These are phyloP conservation scores for Exophiala mesophila DNA, from an alignment of 2,329 filamentous ascomycete species.

Conservation along the genomic window DNA sequence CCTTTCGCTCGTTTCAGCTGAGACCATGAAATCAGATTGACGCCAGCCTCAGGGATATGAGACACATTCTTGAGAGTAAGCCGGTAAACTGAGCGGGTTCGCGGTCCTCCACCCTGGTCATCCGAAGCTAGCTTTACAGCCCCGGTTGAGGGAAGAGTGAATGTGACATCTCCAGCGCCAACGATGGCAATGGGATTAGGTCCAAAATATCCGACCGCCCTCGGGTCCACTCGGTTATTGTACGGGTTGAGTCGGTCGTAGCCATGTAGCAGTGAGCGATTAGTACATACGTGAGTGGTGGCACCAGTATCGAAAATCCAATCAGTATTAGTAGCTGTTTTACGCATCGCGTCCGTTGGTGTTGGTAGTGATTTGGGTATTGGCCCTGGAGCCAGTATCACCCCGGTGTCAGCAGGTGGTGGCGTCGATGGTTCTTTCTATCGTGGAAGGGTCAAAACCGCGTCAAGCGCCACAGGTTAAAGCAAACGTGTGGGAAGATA, in stretches of 20 bases:
- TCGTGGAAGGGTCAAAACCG: no score
- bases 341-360: slow-evolving; percentile 1
- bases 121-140: background rate
- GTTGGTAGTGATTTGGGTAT: slow-evolving; percentile 1
- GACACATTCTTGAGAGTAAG: slow-evolving; percentile 11
- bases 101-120: background rate
- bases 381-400: slow-evolving; percentile 8
- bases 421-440: slow-evolving; percentile 3
- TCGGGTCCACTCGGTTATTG: slow-evolving; percentile 2
- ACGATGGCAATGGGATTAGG: slow-evolving; percentile 12
- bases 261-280: slow-evolving; percentile 11
- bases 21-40: slow-evolving; percentile 19
- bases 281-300: slow-evolving; percentile 14
- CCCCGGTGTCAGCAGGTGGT: slow-evolving; percentile 6
- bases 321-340: slow-evolving; percentile 7
- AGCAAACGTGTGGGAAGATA: background rate
- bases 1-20: slow-evolving; percentile 13
- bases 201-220: slow-evolving; percentile 11
- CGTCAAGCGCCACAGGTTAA: background rate
- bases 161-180: slow-evolving; percentile 13
- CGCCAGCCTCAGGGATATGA: slow-evolving; percentile 7
- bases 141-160: background rate
- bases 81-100: background rate
- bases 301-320: slow-evolving; percentile 21
- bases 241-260: slow-evolving; percentile 12